Evolutionary conservation across 1,284 basidiomycete species (phyloP).

Genomic region (Ustilago cynodontis): DNA sequence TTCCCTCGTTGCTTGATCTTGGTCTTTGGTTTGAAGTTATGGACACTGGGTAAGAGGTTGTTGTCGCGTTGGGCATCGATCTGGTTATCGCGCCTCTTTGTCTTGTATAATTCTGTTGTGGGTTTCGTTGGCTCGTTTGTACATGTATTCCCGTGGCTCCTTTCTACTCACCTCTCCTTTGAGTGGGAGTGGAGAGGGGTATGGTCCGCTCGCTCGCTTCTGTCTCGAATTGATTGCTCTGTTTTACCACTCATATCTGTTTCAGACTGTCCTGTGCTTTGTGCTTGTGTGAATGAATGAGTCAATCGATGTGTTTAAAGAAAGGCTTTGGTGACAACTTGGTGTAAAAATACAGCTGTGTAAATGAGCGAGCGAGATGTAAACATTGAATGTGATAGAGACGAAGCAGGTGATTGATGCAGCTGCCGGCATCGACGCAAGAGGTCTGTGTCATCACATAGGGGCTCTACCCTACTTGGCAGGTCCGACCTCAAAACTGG

Average conservation of each 20-base stretch:
- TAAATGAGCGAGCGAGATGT: not conserved
- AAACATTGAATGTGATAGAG: not conserved
- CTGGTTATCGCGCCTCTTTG: constrained; percentile 7
- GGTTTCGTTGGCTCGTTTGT: constrained; percentile 16
- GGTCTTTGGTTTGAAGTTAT: constrained; percentile 5
- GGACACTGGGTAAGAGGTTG: not conserved
- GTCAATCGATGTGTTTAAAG: not conserved
- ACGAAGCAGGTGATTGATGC: too few relatives aligned
- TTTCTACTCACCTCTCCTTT: not conserved
- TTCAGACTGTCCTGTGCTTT: not conserved
- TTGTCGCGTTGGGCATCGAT: constrained; percentile 6
- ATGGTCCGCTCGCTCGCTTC: not conserved
- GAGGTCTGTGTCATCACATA: too few relatives aligned
- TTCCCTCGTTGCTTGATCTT: constrained; percentile 33
- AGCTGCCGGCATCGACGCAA: too few relatives aligned
- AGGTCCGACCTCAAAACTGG: constrained; percentile 24
- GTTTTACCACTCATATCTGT: not conserved
- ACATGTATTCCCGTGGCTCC: constrained; percentile 3
- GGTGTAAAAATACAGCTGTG: constrained; percentile 16
- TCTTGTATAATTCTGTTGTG: not conserved
- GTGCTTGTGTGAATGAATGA: not conserved
- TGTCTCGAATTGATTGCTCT: constrained; percentile 1
- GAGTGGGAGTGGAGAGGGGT: not conserved
- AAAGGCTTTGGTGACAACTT: not conserved
- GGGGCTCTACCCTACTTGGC: too few relatives aligned